Base-by-base conservation (phyloP, 1,284 basidiomycete species). In the Heimioporus retisporus region DNA sequence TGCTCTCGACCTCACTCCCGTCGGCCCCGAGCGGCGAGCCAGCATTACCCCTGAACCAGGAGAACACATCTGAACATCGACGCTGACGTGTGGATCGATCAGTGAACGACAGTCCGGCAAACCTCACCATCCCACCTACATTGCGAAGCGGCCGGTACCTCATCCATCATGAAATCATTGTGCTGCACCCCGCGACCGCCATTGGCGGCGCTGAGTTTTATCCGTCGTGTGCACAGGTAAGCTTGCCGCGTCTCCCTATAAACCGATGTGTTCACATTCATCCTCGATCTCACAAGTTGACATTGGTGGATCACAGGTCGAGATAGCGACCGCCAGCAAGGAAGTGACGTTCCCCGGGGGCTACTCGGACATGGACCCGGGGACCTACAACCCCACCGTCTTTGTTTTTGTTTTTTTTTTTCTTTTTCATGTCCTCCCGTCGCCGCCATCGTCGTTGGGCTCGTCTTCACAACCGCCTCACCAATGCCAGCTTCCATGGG, bases 311-410 rank as follows among this genome's bases (percentile, higher is more conserved):
- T 81, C 76, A 48, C 84, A 84, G 31, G 83, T 80, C 8, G 88
- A 85, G 19, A 72, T 67, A 1, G 88, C 89, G 0, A 71, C 73
- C 0, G 57, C 73, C 4, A 75, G 74, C 69, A 84, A 87, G 65
- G 85, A 88, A 53, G 90, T 92, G n/a, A 81, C 77, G 42, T 83
- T 93, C 69, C 91, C 92, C 1, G 91, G 91, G n/a, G 90, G 86
- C 2, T 93, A 93, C 80, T 83, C 72, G 31, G 87, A 89, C 71
- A 82, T 69, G 51, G 90, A 92, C 72, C 86, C 89, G 1, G 91
- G 91, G 55, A 88, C 92, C 73, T 83, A 83, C 62, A 85, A 82
- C 59, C 82, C 85, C 23, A 76, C 80, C 59, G 51, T 78, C 51
- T 84, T 81, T 73, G 68, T n/a, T n/a, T n/a, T n/a, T n/a, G n/a